Evolutionary conservation across 2,329 filamentous ascomycete genomes (phyloP).

Genomic region (Triangularia setosa): DNA sequence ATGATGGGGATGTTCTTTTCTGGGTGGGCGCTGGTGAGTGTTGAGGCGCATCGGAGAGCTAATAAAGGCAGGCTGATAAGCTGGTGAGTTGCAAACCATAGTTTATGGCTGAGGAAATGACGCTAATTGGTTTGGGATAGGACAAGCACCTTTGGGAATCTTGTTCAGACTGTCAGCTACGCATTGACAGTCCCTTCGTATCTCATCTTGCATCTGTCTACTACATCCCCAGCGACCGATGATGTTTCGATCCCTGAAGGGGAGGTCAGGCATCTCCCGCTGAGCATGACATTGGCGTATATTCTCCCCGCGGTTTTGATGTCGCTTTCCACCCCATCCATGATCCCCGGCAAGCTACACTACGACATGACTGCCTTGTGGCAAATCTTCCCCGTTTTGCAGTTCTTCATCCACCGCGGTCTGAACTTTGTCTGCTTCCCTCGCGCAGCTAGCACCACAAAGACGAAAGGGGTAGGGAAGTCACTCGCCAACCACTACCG

Average conservation of each 20-base stretch:
- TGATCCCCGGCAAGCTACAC: not conserved
- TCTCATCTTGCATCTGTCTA: not conserved
- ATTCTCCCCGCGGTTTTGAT: not conserved
- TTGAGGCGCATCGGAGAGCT: not conserved
- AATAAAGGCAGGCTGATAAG: not conserved
- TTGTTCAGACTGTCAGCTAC: not conserved
- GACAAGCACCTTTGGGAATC: not conserved
- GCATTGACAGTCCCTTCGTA: not conserved
- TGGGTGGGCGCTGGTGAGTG: slow-evolving; percentile 1
- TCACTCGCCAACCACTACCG: not conserved
- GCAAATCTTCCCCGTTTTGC: not conserved
- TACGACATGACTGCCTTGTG: not conserved
- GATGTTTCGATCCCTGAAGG: not conserved
- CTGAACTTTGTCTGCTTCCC: not conserved
- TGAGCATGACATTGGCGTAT: not conserved
- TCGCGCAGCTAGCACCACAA: not conserved
- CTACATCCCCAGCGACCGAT: not conserved
- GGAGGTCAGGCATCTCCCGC: not conserved
- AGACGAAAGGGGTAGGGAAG: not conserved
- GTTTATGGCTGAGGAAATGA: not conserved
- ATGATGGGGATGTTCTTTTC: not conserved
- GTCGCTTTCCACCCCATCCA: not conserved
- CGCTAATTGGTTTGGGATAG: not conserved
- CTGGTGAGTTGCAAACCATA: not conserved
- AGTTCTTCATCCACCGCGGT: not conserved